Evolutionary conservation across 129 eudicot genomes (phyloP).

Genomic region (Sambucus nigra): DNA sequence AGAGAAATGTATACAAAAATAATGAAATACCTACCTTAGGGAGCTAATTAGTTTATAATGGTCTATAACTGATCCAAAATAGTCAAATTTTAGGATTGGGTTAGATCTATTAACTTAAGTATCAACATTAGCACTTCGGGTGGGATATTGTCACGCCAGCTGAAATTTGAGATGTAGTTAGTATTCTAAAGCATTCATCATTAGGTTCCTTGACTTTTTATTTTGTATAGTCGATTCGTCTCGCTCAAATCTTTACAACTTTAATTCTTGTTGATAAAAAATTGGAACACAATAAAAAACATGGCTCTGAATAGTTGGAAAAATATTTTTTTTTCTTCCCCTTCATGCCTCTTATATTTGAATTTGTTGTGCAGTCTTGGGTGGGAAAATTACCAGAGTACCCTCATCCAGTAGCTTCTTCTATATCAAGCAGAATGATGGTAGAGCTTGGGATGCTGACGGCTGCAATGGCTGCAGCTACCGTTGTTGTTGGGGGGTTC

Average conservation of each 20-base stretch:
- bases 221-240: not conserved
- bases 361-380: slow-evolving; percentile 41
- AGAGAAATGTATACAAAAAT: no score
- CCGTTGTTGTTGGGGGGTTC: slow-evolving; percentile 59
- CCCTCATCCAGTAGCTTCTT: slow-evolving; percentile 74
- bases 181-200: no score
- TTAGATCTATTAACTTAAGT: no score
- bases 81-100: no score
- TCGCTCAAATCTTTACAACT: not conserved
- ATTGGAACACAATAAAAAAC: not conserved
- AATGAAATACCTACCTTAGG: no score
- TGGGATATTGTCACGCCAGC: not conserved
- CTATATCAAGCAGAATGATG: slow-evolving; percentile 73
- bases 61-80: no score
- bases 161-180: not conserved
- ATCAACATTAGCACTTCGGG: not conserved
- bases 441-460: slow-evolving; percentile 73
- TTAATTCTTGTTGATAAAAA: not conserved
- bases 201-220: no score
- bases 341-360: slow-evolving; percentile 6
- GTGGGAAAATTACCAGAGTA: slow-evolving; percentile 59
- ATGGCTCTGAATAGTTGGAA: not conserved
- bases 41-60: no score
- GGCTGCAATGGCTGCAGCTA: slow-evolving; percentile 65
- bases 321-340: not conserved